phyloP scores from a whole-genome alignment of 2,329 filamentous ascomycete species.

The Colletotrichum limetticola region DNA sequence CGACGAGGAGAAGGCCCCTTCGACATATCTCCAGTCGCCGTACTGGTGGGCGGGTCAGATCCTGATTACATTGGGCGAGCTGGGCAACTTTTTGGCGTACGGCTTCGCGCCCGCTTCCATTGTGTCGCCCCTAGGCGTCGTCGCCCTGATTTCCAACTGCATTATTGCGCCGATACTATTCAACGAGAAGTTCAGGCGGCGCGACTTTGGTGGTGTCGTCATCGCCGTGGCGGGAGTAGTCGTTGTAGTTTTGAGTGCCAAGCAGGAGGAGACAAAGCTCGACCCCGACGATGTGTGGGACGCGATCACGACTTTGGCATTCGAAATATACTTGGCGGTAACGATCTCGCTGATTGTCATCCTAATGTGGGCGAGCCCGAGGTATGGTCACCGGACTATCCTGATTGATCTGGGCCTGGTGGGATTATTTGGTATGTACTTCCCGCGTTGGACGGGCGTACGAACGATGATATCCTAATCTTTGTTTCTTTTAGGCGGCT shows the following conservation, averaged over 20 bases:
- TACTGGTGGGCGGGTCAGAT: slow-evolving; percentile 98
- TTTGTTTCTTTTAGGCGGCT: slow-evolving; percentile 72
- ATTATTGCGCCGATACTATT: slow-evolving; percentile 95
- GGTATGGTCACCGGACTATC: slow-evolving; percentile 86
- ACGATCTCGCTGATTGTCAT: slow-evolving; percentile 78
- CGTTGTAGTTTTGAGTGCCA: slow-evolving; percentile 91
- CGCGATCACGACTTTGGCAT: slow-evolving; percentile 87
- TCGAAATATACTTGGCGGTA: slow-evolving; percentile 88
- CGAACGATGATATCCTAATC: slow-evolving; percentile 1
- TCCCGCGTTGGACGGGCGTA: neutral
- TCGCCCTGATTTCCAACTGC: slow-evolving; percentile 95
- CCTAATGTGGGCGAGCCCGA: slow-evolving; percentile 84
- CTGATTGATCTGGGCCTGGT: slow-evolving; percentile 94
- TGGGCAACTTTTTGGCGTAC: slow-evolving; percentile 96
- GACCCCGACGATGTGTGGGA: slow-evolving; percentile 91
- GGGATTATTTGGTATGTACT: slow-evolving; percentile 82
- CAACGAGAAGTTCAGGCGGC: slow-evolving; percentile 85
- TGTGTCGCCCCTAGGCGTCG: slow-evolving; percentile 95
- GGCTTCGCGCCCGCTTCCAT: slow-evolving; percentile 98
- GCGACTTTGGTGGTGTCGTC: slow-evolving; percentile 89
- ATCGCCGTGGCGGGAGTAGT: slow-evolving; percentile 90
- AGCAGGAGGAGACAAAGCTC: slow-evolving; percentile 87
- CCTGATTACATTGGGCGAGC: slow-evolving; percentile 91
- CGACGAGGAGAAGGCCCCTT: slow-evolving; percentile 54
- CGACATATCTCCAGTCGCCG: slow-evolving; percentile 86